Evolutionary conservation across 352 stramenopile genomes (phyloP).

Genomic region (Blastocystis sp.): DNA sequence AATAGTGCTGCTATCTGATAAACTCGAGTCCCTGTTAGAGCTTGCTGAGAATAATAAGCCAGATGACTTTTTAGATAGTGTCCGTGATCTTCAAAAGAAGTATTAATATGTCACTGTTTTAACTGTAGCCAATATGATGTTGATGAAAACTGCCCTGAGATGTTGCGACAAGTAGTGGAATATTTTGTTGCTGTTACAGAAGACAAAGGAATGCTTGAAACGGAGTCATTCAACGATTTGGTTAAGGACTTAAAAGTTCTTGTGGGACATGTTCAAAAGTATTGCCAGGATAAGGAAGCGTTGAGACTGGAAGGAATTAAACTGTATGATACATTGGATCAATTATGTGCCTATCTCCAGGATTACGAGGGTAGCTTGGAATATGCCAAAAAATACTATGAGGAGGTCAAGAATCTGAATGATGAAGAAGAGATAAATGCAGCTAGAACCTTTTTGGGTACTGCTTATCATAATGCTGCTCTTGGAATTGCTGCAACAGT

Average conservation of each 20-base stretch:
- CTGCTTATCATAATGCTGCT: not conserved
- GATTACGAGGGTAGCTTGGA: not conserved
- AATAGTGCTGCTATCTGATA: no score
- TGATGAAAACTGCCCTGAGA: slow-evolving; percentile 4
- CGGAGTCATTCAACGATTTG: not conserved
- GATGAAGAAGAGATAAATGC: not conserved
- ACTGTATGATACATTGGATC: not conserved
- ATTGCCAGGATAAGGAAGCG: not conserved
- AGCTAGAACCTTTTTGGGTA: not conserved
- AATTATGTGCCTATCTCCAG: not conserved
- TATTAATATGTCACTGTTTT: no score
- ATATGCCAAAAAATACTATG: not conserved
- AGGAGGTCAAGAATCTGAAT: not conserved
- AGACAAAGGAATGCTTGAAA: slow-evolving; percentile 10
- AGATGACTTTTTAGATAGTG: no score
- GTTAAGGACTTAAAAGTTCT: not conserved
- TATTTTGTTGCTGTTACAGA: not conserved
- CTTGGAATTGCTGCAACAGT: slow-evolving; percentile 21
- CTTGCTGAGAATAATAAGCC: no score
- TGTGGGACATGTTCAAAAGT: not conserved
- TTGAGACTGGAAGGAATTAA: not conserved
- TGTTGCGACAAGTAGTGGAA: not conserved
- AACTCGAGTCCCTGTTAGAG: no score
- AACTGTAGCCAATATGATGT: slow-evolving; percentile 3
- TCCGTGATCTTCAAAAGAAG: no score